Evolutionary conservation across 805 yeast genomes (phyloP).

Genomic region (Naumovozyma dairenensis): DNA sequence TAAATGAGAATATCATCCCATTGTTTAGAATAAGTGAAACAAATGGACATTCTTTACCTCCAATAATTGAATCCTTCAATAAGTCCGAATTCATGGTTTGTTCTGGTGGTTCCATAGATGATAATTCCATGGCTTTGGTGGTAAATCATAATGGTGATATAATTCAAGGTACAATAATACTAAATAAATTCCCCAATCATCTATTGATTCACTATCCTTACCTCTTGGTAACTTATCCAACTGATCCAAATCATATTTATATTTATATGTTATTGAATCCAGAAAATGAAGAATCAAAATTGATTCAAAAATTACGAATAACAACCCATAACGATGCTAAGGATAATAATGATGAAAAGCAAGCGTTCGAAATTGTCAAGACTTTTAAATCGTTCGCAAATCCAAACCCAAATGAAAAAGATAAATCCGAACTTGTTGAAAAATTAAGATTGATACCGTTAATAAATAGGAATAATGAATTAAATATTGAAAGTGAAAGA

Average conservation of each 20-base stretch:
- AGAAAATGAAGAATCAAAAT: slow-evolving; percentile 11
- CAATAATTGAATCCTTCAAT: slow-evolving; percentile 16
- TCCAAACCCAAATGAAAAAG: slow-evolving; percentile 4
- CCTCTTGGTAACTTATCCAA: slow-evolving; percentile 15
- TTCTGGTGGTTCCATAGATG: slow-evolving; percentile 23
- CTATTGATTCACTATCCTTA: slow-evolving; percentile 18
- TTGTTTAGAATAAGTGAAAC: slow-evolving; percentile 24
- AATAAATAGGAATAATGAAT: slow-evolving; percentile 10
- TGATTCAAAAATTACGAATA: slow-evolving; percentile 10
- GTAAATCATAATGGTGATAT: slow-evolving; percentile 25
- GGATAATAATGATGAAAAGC: slow-evolving; percentile 8
- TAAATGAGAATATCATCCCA: slow-evolving; percentile 10
- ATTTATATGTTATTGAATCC: slow-evolving; percentile 2
- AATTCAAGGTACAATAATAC: slow-evolving; percentile 22
- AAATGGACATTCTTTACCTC: slow-evolving; percentile 9
- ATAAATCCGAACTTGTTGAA: slow-evolving; percentile 12
- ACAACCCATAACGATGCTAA: slow-evolving; percentile 2
- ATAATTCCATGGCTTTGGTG: slow-evolving; percentile 25
- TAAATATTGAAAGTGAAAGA: slow-evolving; percentile 20
- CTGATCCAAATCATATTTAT: slow-evolving; percentile 2
- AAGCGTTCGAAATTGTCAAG: no score
- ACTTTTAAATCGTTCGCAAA: slow-evolving; percentile 11
- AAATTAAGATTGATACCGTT: slow-evolving; percentile 20
- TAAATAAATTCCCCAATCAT: slow-evolving; percentile 20
- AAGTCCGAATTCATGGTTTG: slow-evolving; percentile 18